Evolutionary conservation across 352 stramenopile species (phyloP).

Genomic region (Globisporangium emineosum): DNA sequence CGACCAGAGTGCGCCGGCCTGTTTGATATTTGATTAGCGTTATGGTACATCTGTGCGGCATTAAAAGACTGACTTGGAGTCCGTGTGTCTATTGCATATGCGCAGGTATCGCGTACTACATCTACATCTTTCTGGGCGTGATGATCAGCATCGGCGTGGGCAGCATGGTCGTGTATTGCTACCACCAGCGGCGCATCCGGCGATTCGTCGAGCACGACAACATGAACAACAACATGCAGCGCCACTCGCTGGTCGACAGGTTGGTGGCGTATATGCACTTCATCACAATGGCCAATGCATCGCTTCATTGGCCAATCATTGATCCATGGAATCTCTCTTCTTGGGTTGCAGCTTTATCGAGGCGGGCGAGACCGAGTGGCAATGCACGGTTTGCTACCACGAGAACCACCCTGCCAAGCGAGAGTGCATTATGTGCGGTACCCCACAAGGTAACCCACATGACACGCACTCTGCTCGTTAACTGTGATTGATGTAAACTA

Average conservation of each 20-base stretch:
- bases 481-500: neutral
- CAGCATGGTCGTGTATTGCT: slow-evolving; percentile 57
- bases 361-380: slow-evolving; percentile 70
- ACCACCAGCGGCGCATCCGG: slow-evolving; percentile 56
- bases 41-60: neutral
- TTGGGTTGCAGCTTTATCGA: slow-evolving; percentile 46
- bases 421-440: slow-evolving; percentile 83
- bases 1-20: neutral
- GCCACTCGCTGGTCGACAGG: slow-evolving; percentile 77
- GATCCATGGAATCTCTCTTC: neutral
- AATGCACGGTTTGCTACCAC: slow-evolving; percentile 82
- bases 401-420: slow-evolving; percentile 81
- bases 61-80: neutral
- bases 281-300: neutral
- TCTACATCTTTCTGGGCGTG: slow-evolving; percentile 73
- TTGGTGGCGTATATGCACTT: slow-evolving; percentile 4
- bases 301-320: neutral
- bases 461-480: neutral
- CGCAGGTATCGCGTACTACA: slow-evolving; percentile 50
- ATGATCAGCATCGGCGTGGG: slow-evolving; percentile 40
- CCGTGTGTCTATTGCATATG: neutral
- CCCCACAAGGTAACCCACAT: slow-evolving; percentile 44
- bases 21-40: neutral
- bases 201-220: slow-evolving; percentile 69
- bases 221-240: slow-evolving; percentile 86